Evolutionary conservation across 2,329 filamentous ascomycete genomes (phyloP).

Genomic region (Ophiostoma piceae): DNA sequence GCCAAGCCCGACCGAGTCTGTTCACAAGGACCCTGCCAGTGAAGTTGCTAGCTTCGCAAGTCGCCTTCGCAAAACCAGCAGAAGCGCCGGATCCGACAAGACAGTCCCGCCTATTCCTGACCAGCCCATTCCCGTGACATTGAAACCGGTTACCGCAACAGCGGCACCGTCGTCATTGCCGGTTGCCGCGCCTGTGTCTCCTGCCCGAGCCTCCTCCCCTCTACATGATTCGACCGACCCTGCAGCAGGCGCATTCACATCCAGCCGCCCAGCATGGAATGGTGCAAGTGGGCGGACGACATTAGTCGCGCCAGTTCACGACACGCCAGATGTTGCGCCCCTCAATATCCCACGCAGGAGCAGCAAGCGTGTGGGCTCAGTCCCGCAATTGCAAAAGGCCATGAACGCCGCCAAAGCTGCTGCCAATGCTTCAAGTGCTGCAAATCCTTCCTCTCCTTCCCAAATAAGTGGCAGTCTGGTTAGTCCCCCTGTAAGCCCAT

Average conservation of each 20-base stretch:
- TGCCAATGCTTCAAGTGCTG: slow-evolving; percentile 6
- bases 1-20: slow-evolving; percentile 16
- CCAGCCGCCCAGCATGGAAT: slow-evolving; percentile 59
- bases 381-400: slow-evolving; percentile 26
- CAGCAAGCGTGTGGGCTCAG: slow-evolving; percentile 38
- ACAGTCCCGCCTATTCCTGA: neutral
- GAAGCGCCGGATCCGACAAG: neutral
- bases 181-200: neutral
- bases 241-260: slow-evolving; percentile 35
- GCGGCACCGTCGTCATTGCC: neutral
- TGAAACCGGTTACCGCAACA: slow-evolving; percentile 2
- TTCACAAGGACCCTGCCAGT: neutral
- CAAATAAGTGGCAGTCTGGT: slow-evolving; percentile 19
- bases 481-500: slow-evolving; percentile 34
- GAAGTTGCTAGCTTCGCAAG: slow-evolving; percentile 40
- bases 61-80: slow-evolving; percentile 35
- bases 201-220: neutral
- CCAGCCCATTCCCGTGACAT: neutral
- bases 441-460: neutral
- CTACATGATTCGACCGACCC: slow-evolving; percentile 29
- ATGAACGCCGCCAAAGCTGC: neutral
- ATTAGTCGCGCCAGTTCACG: slow-evolving; percentile 59
- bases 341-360: slow-evolving; percentile 51
- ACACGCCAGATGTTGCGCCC: slow-evolving; percentile 53
- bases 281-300: slow-evolving; percentile 64